Percentiles rank a stretch among this genome's conserved stretches.
phyloP scores from a whole-genome alignment of 116 monocot genomes.

The Trichopus zeylanicus region DNA sequence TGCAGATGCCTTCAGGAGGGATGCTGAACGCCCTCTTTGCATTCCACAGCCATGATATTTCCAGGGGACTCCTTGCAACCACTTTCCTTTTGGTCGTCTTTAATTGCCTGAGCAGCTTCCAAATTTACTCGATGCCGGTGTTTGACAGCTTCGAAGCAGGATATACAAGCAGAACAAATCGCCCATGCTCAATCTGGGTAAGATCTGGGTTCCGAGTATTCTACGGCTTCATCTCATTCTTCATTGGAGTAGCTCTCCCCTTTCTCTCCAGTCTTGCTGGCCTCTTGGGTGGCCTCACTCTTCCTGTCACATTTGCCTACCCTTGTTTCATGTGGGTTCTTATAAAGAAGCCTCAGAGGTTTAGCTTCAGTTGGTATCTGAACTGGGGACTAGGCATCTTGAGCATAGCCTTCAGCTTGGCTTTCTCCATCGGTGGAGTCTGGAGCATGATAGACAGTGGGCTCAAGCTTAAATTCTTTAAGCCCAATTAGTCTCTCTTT shows the following conservation, averaged over 20 bases:
- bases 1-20: slow-evolving; percentile 84
- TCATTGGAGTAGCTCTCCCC: slow-evolving; percentile 78
- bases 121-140: slow-evolving; percentile 90
- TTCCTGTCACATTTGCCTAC: slow-evolving; percentile 83
- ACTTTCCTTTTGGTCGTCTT: slow-evolving; percentile 83
- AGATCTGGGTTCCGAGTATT: slow-evolving; percentile 73
- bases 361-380: slow-evolving; percentile 73
- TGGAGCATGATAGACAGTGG: slow-evolving; percentile 91
- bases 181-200: slow-evolving; percentile 86
- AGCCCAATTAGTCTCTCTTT: slow-evolving; percentile 70
- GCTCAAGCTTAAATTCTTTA: slow-evolving; percentile 79
- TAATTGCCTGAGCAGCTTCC: slow-evolving; percentile 86
- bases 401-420: slow-evolving; percentile 78
- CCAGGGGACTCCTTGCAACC: slow-evolving; percentile 56
- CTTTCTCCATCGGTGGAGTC: slow-evolving; percentile 68
- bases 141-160: slow-evolving; percentile 91
- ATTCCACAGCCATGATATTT: slow-evolving; percentile 66
- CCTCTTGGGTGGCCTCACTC: slow-evolving; percentile 69
- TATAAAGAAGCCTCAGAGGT: slow-evolving; percentile 72
- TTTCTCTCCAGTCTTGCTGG: slow-evolving; percentile 87
- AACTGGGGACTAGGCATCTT: slow-evolving; percentile 79
- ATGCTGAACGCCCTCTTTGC: slow-evolving; percentile 68
- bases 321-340: slow-evolving; percentile 98
- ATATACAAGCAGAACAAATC: slow-evolving; percentile 69
- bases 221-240: slow-evolving; percentile 77